Evolutionary conservation across 345 rosid species (phyloP), one percentile per base, ranked within the genome.

Genomic region (Heritiera fomes): DNA sequence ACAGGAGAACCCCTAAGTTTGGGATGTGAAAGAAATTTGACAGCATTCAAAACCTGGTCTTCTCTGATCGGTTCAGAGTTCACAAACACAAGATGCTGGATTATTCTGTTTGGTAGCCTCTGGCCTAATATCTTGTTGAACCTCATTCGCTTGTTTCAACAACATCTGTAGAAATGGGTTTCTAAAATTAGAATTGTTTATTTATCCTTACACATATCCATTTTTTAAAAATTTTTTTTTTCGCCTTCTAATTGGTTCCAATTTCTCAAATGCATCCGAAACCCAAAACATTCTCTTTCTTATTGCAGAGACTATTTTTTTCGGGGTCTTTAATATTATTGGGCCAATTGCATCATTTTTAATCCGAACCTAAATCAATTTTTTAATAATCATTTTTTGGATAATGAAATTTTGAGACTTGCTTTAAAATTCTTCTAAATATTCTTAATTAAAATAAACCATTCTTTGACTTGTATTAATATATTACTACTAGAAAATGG

Each of bases 11-110:
- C 98, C 83, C 78, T 88, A 74, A 96, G 98, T 77, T 90, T 90
- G 4, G 99, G 99, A 61, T 96, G 99, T 0, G 97, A 91, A 84
- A 96, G 98, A 81, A 96, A 96, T 40, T 96, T 96, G 41, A 94
- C 90, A 15, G 99, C 99, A 88, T 94, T 96, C 83, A 88, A 91
- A 55, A 96, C 91, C 79, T 96, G 99, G 59, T 96, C 99, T 83
- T 94, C 98, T 17, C 99, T 85, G 67, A 96, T 80, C 0, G 98
- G 98, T 84, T 96, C 99, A 0, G 97, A 88, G 80, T 96, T 96
- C 82, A 85, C 91, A 83, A 96, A 96, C 75, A 90, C 94, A n/a
- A 9, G 98, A 96, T 18, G 88, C 75, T 9, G 84, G 67, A 34
- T 88, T 79, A 75, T 59, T 82, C 62, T 46, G 90, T 76, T 89